Base-by-base conservation (phyloP, 192 early-diverging fungal genomes). In the Gryganskiella cystojenkinii region DNA sequence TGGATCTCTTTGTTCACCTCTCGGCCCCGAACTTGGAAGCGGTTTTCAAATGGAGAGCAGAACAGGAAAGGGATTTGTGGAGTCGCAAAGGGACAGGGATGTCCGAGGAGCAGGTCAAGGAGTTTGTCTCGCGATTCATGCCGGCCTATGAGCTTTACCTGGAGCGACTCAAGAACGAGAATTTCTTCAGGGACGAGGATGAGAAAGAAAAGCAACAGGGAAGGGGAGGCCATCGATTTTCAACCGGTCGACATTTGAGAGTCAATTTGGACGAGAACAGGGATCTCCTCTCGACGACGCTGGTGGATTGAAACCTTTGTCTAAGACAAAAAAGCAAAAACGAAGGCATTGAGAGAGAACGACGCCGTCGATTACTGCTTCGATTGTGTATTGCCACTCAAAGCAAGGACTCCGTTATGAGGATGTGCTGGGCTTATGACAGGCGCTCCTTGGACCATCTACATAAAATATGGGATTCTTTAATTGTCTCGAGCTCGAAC, bases 71-170 rank as follows among this genome's bases (percentile, higher is more conserved):
- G 34, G 56, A 78, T 35, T 73, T 92, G 85, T 61, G 79, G 56
- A 56, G 49, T 9, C 60, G 63, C 13, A 85, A 80, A 24, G 86
- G 88, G 9, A 42, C 43, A 13, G 92, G 92, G 3, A 78, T 98
- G 79, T 84, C 83, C 1, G 87, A 92, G 50, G 82, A 88, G n/a
- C 86, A 95, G 79, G 90, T 98, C 13, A 61, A 82, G 4, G 89
- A 90, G 55, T 97, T 98, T 89, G 91, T 98, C 2, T 83, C 92
- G 34, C 84, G 91, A 24, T 98, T 93, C 72, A 93, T 96, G 92
- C 97, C 97, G 3, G 86, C 85, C 3, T 97, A 98, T 40, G 84
- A 85, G 42, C 56, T 92, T 15, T 92, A 90, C 54, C 58, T 89
- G 47, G 82, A 80, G 34, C 63, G 70, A 28, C 68, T 89, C 22